A percentile compares a stretch with the other conserved stretches of the same genome.
Evolutionary conservation across 345 rosid species (phyloP).

Genomic region (Balakata baccata): DNA sequence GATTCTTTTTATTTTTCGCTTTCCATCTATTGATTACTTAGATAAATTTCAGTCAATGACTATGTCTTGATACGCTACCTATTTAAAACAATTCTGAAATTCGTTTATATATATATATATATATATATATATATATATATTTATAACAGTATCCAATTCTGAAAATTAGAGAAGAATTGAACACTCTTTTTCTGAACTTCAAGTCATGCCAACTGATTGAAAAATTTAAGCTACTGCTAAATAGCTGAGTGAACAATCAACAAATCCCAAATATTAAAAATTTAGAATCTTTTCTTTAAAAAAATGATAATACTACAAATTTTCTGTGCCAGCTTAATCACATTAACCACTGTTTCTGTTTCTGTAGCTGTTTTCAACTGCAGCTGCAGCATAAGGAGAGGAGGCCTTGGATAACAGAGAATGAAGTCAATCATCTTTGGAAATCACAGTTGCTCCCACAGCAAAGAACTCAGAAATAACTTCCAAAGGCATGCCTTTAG

Average conservation of each 20-base stretch:
- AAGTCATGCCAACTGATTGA: background rate
- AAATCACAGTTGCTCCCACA: slow-evolving; percentile 22
- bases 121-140: too few species aligned
- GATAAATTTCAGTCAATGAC: too few species aligned
- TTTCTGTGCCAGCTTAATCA: background rate
- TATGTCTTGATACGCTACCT: too few species aligned
- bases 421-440: background rate
- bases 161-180: background rate
- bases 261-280: background rate
- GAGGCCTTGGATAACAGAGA: background rate
- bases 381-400: too few species aligned
- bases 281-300: too few species aligned
- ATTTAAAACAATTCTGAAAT: too few species aligned
- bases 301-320: background rate
- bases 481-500: slow-evolving; percentile 47
- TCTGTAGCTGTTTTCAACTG: too few species aligned
- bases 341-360: background rate
- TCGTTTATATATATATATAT: too few species aligned
- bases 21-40: too few species aligned
- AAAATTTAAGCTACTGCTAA: background rate
- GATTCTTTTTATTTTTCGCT: too few species aligned
- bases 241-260: background rate
- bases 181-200: background rate
- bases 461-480: slow-evolving; percentile 47
- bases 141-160: too few species aligned